Evolutionary conservation across 352 stramenopile species (phyloP).

Genomic region (Pythium biforme): DNA sequence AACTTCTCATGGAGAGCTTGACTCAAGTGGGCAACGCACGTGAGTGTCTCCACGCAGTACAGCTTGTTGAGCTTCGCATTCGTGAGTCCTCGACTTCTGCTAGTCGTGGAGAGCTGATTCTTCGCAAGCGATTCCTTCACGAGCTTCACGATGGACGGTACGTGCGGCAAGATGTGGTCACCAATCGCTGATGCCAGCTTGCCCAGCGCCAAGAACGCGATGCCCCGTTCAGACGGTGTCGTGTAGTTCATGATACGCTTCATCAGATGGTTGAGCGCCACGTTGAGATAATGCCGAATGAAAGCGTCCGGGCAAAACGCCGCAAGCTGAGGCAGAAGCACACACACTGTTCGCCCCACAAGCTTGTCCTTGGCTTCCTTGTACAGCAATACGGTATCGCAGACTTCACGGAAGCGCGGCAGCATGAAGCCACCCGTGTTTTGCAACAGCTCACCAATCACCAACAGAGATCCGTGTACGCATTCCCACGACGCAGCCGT

Average conservation of each 20-base stretch:
- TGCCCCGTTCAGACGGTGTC: constrained; percentile 55
- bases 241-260: constrained; percentile 71
- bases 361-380: constrained; percentile 87
- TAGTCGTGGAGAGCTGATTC: constrained; percentile 30
- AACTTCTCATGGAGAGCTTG: constrained; percentile 60
- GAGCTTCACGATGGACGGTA: constrained; percentile 76
- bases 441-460: constrained; percentile 93
- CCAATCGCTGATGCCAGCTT: constrained; percentile 90
- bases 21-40: constrained; percentile 76
- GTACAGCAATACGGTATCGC: constrained; percentile 92
- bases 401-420: constrained; percentile 95
- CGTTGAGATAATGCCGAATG: constrained; percentile 91
- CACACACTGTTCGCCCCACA: constrained; percentile 77
- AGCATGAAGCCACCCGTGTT: constrained; percentile 97
- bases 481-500: constrained; percentile 60
- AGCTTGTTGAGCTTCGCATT: constrained; percentile 68
- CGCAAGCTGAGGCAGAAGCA: constrained; percentile 93
- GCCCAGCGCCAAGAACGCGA: constrained; percentile 93
- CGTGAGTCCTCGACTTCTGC: constrained; percentile 22
- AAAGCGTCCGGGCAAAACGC: constrained; percentile 92
- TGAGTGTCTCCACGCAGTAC: constrained; percentile 82
- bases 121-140: constrained; percentile 72
- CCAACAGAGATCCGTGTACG: constrained; percentile 95
- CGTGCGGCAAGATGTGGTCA: constrained; percentile 81
- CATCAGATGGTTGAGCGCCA: constrained; percentile 80